These are phyloP conservation scores for Penicillium sp. DNA, from an alignment of 2,329 filamentous ascomycete genomes.

Conservation along the genomic window DNA sequence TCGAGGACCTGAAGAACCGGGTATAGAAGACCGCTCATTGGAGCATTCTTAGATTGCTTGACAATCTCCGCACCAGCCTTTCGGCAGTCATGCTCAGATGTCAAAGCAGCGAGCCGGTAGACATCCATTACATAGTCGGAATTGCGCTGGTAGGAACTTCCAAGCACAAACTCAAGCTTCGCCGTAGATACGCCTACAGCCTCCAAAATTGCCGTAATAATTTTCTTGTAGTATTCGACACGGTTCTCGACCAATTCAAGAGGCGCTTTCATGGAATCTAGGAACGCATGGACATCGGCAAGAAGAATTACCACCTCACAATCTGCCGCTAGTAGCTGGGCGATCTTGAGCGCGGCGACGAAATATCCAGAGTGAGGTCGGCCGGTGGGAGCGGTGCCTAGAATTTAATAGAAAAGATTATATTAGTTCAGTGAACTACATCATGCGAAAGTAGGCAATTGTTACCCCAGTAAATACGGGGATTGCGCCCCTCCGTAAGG, in stretches of 20 bases:
- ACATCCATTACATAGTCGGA: conserved; percentile 82
- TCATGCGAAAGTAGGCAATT: neutral
- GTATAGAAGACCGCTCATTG: conserved; percentile 63
- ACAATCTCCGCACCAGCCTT: conserved; percentile 92
- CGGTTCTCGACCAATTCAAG: conserved; percentile 81
- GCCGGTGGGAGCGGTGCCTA: conserved; percentile 69
- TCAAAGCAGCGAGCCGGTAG: conserved; percentile 65
- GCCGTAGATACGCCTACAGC: conserved; percentile 76
- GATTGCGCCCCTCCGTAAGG: conserved; percentile 31
- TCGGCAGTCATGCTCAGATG: conserved; percentile 72
- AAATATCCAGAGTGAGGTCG: conserved; percentile 6
- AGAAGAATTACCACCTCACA: conserved; percentile 80
- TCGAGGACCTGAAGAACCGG: conserved; percentile 87
- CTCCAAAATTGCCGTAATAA: conserved; percentile 72
- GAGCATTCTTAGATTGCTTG: conserved; percentile 79
- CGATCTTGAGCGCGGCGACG: conserved; percentile 77
- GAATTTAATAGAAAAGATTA: neutral
- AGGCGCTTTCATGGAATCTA: conserved; percentile 66
- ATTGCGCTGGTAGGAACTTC: conserved; percentile 71
- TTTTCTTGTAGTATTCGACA: conserved; percentile 76
- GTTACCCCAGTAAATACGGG: conserved; percentile 37
- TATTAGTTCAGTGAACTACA: neutral
- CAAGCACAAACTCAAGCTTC: conserved; percentile 78
- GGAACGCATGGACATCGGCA: conserved; percentile 59
- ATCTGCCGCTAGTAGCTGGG: conserved; percentile 78